Percentiles rank a stretch among this genome's conserved stretches.
Evolutionary conservation across 139 green algal species (phyloP).

Genomic region (Dunaliella primolecta): DNA sequence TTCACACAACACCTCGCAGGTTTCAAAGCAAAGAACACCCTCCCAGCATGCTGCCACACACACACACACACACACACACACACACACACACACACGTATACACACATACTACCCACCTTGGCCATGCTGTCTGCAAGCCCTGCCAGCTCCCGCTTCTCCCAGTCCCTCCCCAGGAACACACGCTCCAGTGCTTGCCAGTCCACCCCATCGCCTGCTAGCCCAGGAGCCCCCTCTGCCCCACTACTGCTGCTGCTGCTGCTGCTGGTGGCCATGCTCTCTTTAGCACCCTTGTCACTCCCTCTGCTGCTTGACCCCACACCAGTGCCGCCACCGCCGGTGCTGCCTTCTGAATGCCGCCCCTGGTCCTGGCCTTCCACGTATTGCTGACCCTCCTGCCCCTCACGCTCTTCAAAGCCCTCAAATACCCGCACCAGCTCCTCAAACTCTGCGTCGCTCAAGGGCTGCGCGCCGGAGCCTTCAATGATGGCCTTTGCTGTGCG

Average conservation of each 20-base stretch:
- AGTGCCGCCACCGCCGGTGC: too few species aligned
- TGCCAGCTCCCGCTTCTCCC: slow-evolving; percentile 38
- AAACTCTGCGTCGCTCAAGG: neutral
- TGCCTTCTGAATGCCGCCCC: too few species aligned
- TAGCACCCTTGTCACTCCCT: too few species aligned
- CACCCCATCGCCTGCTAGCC: neutral
- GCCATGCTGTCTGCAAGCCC: slow-evolving; percentile 18
- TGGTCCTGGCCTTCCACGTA: neutral
- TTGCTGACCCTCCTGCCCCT: neutral
- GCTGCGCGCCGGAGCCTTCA: neutral
- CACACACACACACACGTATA: neutral
- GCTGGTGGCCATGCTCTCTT: neutral
- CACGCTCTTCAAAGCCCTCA: neutral
- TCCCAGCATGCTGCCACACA: neutral
- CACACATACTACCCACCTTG: neutral
- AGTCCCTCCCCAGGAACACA: slow-evolving; percentile 40
- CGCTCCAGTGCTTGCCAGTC: slow-evolving; percentile 32
- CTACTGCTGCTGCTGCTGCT: slow-evolving; percentile 13
- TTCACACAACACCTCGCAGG: too few species aligned
- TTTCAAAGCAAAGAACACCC: too few species aligned
- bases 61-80: slow-evolving; percentile 1
- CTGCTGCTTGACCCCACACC: too few species aligned
- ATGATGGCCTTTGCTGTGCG: too few species aligned
- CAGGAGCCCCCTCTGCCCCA: neutral
- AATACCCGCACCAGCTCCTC: neutral